A percentile compares a stretch with the other conserved stretches of the same genome.
phyloP scores from a whole-genome alignment of 2,329 filamentous ascomycete species.

The Raffaelea arxii region DNA sequence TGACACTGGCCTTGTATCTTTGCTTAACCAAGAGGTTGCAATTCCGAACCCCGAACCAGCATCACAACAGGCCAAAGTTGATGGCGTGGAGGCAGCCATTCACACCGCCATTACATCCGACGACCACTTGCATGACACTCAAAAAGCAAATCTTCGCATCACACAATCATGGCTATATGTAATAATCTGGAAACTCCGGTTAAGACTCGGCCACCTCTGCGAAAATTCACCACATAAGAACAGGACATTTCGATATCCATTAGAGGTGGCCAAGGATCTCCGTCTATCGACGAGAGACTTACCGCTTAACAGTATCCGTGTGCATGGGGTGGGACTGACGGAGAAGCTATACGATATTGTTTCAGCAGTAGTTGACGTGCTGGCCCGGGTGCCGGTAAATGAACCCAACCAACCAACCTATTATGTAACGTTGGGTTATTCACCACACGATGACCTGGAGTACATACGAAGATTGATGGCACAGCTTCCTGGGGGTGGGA shows the following conservation, averaged over 20 bases:
- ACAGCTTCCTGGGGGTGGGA: neutral
- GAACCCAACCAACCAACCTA: neutral
- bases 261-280: neutral
- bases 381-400: slow-evolving; percentile 20
- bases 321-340: slow-evolving; percentile 35
- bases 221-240: slow-evolving; percentile 16
- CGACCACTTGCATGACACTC: slow-evolving; percentile 29
- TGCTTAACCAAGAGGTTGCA: slow-evolving; percentile 22
- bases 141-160: slow-evolving; percentile 27
- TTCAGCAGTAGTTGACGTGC: slow-evolving; percentile 32
- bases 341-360: slow-evolving; percentile 37
- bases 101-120: neutral
- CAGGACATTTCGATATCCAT: neutral
- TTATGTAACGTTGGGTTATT: neutral
- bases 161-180: slow-evolving; percentile 36
- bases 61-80: neutral
- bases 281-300: slow-evolving; percentile 11
- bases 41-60: neutral
- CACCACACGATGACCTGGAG: neutral
- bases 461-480: neutral
- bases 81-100: neutral
- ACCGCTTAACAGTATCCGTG: slow-evolving; percentile 26
- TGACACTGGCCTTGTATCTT: slow-evolving; percentile 30
- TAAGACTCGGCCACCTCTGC: slow-evolving; percentile 29
- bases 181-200: slow-evolving; percentile 13